Conservation (phyloP, 805 yeast species). For the Alloascoidea africana region DNA sequence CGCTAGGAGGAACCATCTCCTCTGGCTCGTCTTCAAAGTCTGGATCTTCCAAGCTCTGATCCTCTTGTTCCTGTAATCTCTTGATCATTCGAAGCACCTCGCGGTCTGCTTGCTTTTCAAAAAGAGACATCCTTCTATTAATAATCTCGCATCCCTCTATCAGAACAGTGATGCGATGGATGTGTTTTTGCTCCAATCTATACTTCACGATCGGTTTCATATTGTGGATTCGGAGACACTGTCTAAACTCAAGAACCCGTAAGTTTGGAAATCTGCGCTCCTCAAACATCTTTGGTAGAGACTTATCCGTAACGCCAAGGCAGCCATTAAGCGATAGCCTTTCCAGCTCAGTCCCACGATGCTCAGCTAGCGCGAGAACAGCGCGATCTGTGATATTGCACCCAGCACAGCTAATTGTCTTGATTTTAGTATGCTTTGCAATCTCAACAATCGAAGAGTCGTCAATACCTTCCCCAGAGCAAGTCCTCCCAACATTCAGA, state of each 20-base stretch:
- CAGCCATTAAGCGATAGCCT: slow-evolving; percentile 72
- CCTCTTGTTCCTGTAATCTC: no score
- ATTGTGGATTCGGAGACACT: slow-evolving; percentile 38
- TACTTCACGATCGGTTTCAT: slow-evolving; percentile 51
- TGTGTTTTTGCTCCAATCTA: slow-evolving; percentile 24
- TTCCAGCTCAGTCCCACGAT: slow-evolving; percentile 33
- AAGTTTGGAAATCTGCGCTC: slow-evolving; percentile 43
- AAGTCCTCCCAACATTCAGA: slow-evolving; percentile 73
- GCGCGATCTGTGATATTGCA: slow-evolving; percentile 64
- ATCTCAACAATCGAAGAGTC: slow-evolving; percentile 51
- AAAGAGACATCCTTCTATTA: slow-evolving; percentile 40
- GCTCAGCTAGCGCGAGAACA: slow-evolving; percentile 64
- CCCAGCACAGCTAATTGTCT: slow-evolving; percentile 82
- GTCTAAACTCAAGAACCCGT: slow-evolving; percentile 65
- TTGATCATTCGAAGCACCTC: no score
- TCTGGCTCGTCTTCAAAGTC: no score
- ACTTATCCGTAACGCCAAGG: slow-evolving; percentile 35
- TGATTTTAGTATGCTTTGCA: slow-evolving; percentile 37
- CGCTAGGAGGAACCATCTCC: no score
- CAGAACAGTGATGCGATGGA: slow-evolving; percentile 30
- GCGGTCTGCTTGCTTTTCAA: no score
- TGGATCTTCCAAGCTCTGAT: no score
- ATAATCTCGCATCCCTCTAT: slow-evolving; percentile 70
- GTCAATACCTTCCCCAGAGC: slow-evolving; percentile 50
- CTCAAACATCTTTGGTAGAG: slow-evolving; percentile 37